A percentile compares a stretch with the other conserved stretches of the same genome.
Conservation (phyloP, 768 basidiomycete genomes). For the Tricholoma flavovirens region DNA sequence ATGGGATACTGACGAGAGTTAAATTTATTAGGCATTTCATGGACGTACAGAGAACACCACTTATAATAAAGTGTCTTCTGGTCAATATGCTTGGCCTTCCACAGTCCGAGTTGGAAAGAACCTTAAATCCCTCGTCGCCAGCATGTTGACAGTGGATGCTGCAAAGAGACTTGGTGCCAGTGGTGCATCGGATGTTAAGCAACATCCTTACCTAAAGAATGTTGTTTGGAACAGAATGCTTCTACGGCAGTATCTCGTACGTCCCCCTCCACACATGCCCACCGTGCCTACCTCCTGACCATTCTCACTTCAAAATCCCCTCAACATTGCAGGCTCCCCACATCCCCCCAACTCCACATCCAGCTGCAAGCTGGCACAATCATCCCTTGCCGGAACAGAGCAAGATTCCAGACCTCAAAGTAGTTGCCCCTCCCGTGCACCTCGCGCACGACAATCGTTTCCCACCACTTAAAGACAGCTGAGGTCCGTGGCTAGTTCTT, state of each 20-base stretch:
- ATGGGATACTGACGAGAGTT: not conserved
- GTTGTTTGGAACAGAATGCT: slow-evolving; percentile 46
- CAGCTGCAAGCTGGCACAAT: slow-evolving; percentile 31
- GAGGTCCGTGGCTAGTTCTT: not conserved
- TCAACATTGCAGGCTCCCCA: slow-evolving; percentile 34
- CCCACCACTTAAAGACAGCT: slow-evolving; percentile 6
- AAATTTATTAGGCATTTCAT: slow-evolving; percentile 12
- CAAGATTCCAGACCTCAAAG: slow-evolving; percentile 34
- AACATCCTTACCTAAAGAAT: slow-evolving; percentile 40
- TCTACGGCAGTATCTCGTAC: slow-evolving; percentile 38
- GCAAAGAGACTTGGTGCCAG: slow-evolving; percentile 34
- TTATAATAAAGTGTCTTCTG: slow-evolving; percentile 20
- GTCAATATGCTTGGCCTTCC: slow-evolving; percentile 34
- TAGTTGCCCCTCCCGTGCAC: slow-evolving; percentile 28
- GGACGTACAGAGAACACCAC: slow-evolving; percentile 18
- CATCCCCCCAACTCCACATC: slow-evolving; percentile 22
- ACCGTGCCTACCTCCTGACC: not conserved
- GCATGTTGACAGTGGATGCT: slow-evolving; percentile 34
- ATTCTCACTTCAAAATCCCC: not conserved
- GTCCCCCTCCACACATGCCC: slow-evolving; percentile 13
- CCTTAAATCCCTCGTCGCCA: slow-evolving; percentile 36
- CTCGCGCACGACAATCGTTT: slow-evolving; percentile 33
- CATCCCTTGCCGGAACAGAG: slow-evolving; percentile 29
- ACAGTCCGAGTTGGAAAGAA: slow-evolving; percentile 29
- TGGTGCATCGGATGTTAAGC: slow-evolving; percentile 27